Base-by-base conservation (phyloP, 192 early-diverging fungal species). In the Obelidium mucronatum region DNA sequence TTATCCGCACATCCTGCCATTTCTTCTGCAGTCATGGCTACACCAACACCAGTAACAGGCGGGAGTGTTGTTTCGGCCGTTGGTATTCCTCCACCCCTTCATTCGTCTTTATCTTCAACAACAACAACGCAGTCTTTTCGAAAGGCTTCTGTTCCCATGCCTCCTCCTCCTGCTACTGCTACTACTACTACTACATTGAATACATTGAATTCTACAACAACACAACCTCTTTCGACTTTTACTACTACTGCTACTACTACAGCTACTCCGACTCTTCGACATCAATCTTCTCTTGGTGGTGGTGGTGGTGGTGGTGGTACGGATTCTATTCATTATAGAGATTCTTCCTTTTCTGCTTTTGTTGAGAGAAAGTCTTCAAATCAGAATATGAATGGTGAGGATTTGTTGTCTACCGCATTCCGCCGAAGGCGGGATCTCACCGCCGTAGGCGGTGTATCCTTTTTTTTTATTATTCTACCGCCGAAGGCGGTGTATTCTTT, bases 321-420 rank as follows among this genome's bases (percentile, higher is more conserved):
- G 24, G 55, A 58, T 58, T 40, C n/a, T n/a, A n/a, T n/a, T n/a
- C n/a, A n/a, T n/a, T n/a, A n/a, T n/a, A 31, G 33, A 26, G 59
- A 15, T 26, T 61, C 59, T 15, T 2, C 19, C 30, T 15, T 15
- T 22, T 26, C 40, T 58, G 52, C 55, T 13, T 72, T 58, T 58
- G 54, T 59, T 44, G 69, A 72, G 35, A 22, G 69, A 36, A 72
- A 42, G 35, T 6, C 55, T 17, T 72, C 69, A 35, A 64, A 64
- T 24, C 31, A 11, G 8, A 24, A 24, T 8, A 19, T 40, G 39
- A 5, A 39, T n/a, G 30, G 11, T 6, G 58, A 60, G 28, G 8
- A 26, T 11, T 8, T 60, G 58, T 6, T 30, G 28, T n/a, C n/a
- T 11, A 51, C 22, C 48, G 8, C 11, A 51, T 51, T 51, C 48